phyloP scores from a whole-genome alignment of 148 eudicot genomes.

The Diospyros kaki region DNA sequence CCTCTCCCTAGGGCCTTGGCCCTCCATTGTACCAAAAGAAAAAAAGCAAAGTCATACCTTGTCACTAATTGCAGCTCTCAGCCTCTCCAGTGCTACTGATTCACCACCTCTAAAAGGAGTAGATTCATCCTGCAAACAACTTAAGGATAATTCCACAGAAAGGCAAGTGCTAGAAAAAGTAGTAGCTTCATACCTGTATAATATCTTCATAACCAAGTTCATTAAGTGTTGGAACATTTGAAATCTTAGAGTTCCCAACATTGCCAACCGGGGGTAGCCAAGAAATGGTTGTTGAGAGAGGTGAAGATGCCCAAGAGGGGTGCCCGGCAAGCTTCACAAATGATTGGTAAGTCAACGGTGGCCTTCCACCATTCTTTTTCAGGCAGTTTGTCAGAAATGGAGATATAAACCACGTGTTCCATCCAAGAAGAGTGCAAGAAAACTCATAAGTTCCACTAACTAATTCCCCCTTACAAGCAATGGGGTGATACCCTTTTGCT shows the following conservation, averaged over 20 bases:
- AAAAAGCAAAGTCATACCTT: conserved; percentile 38
- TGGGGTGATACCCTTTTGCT: background rate
- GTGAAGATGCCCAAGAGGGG: conserved; percentile 64
- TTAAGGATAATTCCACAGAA: background rate
- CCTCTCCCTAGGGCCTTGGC: background rate
- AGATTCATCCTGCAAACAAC: conserved; percentile 53
- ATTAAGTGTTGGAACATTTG: conserved; percentile 64
- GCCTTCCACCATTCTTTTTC: conserved; percentile 74
- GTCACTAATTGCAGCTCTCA: conserved; percentile 47
- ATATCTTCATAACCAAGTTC: conserved; percentile 68
- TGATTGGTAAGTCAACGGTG: conserved; percentile 74
- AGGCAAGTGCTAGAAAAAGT: background rate
- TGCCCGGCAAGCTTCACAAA: conserved; percentile 73
- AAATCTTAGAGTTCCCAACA: conserved; percentile 33
- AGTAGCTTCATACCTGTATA: conserved; percentile 41
- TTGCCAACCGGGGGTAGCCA: conserved; percentile 60
- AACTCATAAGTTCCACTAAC: background rate
- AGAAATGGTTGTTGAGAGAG: conserved; percentile 37
- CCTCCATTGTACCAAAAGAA: background rate
- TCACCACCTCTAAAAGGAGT: conserved; percentile 90
- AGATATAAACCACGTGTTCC: background rate
- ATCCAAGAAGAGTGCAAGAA: conserved; percentile 2
- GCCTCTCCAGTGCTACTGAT: conserved; percentile 75
- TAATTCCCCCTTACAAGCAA: background rate
- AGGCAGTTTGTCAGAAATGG: background rate